phyloP scores from a whole-genome alignment of 495 filamentous ascomycete species.

The Penicillium pancosmium region DNA sequence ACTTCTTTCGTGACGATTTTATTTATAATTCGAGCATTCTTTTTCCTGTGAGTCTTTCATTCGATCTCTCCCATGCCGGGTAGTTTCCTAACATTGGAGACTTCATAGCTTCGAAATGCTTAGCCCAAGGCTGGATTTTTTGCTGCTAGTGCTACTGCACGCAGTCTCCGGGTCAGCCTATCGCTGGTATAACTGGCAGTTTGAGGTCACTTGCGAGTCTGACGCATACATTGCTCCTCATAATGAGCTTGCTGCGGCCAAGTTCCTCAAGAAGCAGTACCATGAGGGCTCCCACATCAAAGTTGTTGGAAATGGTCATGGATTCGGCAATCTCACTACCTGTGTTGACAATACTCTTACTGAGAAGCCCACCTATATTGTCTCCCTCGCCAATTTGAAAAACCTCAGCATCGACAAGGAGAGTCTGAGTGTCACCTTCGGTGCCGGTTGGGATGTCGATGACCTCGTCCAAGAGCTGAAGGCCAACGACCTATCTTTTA shows the following conservation, averaged over 20 bases:
- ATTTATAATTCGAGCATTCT: too few species aligned
- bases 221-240: constrained; percentile 15
- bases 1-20: too few species aligned
- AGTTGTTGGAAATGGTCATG: constrained; percentile 27
- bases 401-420: constrained; percentile 15
- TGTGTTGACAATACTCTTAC: constrained; percentile 17
- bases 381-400: constrained; percentile 23
- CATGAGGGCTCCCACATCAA: constrained; percentile 15
- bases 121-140: too few species aligned
- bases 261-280: constrained; percentile 22
- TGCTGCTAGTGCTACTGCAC: too few species aligned
- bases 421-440: constrained; percentile 17
- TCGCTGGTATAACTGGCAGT: constrained; percentile 30
- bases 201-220: constrained; percentile 23
- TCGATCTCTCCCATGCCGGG: too few species aligned
- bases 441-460: constrained; percentile 20
- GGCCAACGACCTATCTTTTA: constrained; percentile 11
- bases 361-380: constrained; percentile 16
- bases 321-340: constrained; percentile 25
- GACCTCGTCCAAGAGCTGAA: constrained; percentile 19
- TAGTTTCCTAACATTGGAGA: too few species aligned
- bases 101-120: too few species aligned
- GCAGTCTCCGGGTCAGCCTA: constrained; percentile 7
- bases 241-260: constrained; percentile 11
- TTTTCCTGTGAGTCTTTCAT: too few species aligned